Base-by-base conservation (phyloP, 139 green algal species). In the Trebouxia sp. region DNA sequence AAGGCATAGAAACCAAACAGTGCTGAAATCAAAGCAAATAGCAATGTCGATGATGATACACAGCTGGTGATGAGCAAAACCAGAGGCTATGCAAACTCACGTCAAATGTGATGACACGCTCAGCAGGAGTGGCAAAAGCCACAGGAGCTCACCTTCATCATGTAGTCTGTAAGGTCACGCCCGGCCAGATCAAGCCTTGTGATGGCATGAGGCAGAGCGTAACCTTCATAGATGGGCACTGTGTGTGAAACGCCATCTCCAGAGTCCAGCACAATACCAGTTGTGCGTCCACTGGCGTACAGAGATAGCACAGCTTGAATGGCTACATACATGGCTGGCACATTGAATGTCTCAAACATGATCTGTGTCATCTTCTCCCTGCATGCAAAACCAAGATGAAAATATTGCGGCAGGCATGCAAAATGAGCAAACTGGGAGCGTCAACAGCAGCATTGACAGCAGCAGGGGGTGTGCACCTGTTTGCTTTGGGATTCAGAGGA, bases 311-410 rank as follows among this genome's bases (percentile, higher is more conserved):
- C 96, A 58, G 96, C 96, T 94, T 99, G 95, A 70, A 97, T 97
- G 79, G 92, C 85, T n/a, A 98, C 92, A 79, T 98, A 99, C 93
- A 99, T 98, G 84, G 95, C 94, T 37, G 96, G 96, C 37, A 97
- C 93, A 69, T 95, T 97, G 92, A 99, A 99, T 11, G 94, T 98
- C 92, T 99, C 96, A 82, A 99, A 98, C 96, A 99, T 98, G 90
- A 98, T 98, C 89, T 98, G 83, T 15, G 90, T 94, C 90, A 94
- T 94, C 85, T 92, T 92, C 86, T 94, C 90, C 50, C 90, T 83
- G 76, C 66, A 55, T 26, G 47, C 9, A 10, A 39, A 15, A n/a
- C n/a, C n/a, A n/a, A n/a, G n/a, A n/a, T n/a, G n/a, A n/a, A n/a
- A n/a, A n/a, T n/a, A n/a, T n/a, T n/a, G n/a, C n/a, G n/a, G n/a